Evolutionary conservation across 1,284 basidiomycete genomes (phyloP).

Genomic region (Earliella scabrosa): DNA sequence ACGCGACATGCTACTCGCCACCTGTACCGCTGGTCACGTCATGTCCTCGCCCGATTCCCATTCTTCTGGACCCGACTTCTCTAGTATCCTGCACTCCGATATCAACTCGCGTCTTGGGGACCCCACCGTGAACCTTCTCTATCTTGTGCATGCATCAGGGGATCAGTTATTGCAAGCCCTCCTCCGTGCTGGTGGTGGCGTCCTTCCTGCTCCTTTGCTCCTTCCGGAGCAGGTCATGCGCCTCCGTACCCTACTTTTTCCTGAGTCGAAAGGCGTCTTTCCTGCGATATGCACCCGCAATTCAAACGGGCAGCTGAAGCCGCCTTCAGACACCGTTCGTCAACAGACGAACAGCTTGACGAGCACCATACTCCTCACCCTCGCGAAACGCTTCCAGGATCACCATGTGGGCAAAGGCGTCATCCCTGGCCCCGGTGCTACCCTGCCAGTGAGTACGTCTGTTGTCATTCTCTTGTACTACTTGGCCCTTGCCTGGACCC

Average conservation of each 20-base stretch:
- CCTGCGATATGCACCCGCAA: slow-evolving; percentile 39
- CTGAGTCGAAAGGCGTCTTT: slow-evolving; percentile 39
- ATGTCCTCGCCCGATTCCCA: slow-evolving; percentile 18
- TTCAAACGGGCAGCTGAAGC: slow-evolving; percentile 13
- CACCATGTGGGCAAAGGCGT: slow-evolving; percentile 23
- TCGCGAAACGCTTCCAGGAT: slow-evolving; percentile 61
- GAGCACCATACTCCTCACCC: slow-evolving; percentile 56
- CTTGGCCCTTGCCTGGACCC: slow-evolving; percentile 55
- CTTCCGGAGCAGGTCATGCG: slow-evolving; percentile 46
- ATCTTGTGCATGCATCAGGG: slow-evolving; percentile 26
- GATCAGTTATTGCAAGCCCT: slow-evolving; percentile 26
- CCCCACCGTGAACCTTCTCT: slow-evolving; percentile 24
- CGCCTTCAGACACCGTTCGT: slow-evolving; percentile 27
- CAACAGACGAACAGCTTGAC: slow-evolving; percentile 46
- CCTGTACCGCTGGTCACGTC: slow-evolving; percentile 27
- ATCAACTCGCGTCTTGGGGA: slow-evolving; percentile 11
- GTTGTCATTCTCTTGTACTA: slow-evolving; percentile 61
- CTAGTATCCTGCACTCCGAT: slow-evolving; percentile 8
- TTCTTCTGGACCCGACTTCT: slow-evolving; percentile 6
- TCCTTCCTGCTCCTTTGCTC: slow-evolving; percentile 49
- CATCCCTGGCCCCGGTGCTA: slow-evolving; percentile 34
- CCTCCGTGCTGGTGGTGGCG: slow-evolving; percentile 25
- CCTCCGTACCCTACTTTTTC: slow-evolving; percentile 42
- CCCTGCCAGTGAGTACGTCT: slow-evolving; percentile 49
- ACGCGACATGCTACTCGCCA: slow-evolving; percentile 29